phyloP scores from a whole-genome alignment of 2,329 filamentous ascomycete genomes.

The Ophiosphaerella korrae region DNA sequence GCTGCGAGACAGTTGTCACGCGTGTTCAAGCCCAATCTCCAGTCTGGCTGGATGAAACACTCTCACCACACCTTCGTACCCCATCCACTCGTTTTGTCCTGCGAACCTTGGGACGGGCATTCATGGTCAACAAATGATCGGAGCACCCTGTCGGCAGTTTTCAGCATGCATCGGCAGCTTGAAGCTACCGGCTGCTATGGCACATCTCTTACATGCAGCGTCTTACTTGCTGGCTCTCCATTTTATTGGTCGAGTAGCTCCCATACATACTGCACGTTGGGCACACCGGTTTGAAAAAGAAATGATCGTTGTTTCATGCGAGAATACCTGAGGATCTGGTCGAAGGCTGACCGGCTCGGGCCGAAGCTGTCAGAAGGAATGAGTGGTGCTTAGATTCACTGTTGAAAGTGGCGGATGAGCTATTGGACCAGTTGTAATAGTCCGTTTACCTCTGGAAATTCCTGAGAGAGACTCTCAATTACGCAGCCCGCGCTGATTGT shows the following conservation, averaged over 20 bases:
- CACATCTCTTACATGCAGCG: neutral
- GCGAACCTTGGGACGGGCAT: too few species aligned
- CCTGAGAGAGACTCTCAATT: too few species aligned
- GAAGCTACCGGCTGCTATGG: too few species aligned
- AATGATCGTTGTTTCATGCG: constrained; percentile 10
- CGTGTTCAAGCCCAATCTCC: neutral
- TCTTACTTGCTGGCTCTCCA: neutral
- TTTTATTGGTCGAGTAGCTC: neutral
- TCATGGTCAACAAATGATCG: too few species aligned
- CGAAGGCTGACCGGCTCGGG: constrained; percentile 27
- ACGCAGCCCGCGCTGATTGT: too few species aligned
- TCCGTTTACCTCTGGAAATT: too few species aligned
- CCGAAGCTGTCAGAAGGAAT: constrained; percentile 26
- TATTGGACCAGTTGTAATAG: too few species aligned
- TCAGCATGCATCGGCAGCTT: too few species aligned
- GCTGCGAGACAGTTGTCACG: constrained; percentile 10
- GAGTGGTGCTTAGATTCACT: neutral
- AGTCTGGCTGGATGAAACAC: constrained; percentile 2
- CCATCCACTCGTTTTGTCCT: too few species aligned
- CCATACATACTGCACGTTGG: neutral
- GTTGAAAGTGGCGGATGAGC: too few species aligned
- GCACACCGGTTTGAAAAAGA: neutral
- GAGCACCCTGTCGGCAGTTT: too few species aligned
- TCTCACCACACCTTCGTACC: too few species aligned
- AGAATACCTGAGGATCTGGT: constrained; percentile 10